A percentile compares a stretch with the other conserved stretches of the same genome.
Conservation (phyloP, 345 rosid genomes). For the Euphorbia tirucalli region DNA sequence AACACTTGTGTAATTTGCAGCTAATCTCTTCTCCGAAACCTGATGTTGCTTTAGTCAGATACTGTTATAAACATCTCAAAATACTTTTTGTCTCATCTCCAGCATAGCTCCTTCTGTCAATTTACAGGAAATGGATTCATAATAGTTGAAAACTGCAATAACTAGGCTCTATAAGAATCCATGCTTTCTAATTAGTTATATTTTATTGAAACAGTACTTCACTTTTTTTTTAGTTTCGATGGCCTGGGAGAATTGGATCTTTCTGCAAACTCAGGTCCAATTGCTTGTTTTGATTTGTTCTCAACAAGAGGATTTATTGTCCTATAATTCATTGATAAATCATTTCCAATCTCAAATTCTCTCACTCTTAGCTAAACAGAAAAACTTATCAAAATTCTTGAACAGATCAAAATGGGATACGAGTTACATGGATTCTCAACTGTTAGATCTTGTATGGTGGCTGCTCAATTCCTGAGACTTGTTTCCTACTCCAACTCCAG, state of each 20-base stretch:
- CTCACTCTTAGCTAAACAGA: not conserved
- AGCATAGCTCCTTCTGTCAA: no score
- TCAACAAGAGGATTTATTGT: slow-evolving; percentile 1
- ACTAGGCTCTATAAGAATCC: no score
- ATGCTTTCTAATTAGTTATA: no score
- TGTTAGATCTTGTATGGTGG: not conserved
- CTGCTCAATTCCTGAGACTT: slow-evolving; percentile 5
- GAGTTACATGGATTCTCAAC: slow-evolving; percentile 9
- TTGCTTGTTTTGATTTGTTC: slow-evolving; percentile 5
- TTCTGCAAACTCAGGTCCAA: not conserved
- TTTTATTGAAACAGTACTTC: no score
- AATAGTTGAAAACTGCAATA: no score
- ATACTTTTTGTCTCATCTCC: no score
- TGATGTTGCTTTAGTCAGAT: no score
- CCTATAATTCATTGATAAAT: slow-evolving; percentile 17
- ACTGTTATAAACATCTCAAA: no score
- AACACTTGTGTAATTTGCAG: no score
- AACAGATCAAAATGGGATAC: not conserved
- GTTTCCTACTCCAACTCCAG: slow-evolving; percentile 5
- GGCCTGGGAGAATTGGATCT: not conserved
- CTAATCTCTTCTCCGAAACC: no score
- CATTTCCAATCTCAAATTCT: slow-evolving; percentile 2
- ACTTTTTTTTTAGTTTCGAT: no score
- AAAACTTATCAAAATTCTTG: not conserved
- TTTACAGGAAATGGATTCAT: no score